A percentile compares a stretch with the other conserved stretches of the same genome.
Conservation (phyloP, 140 eudicot genomes). For the Cichorium intybus region DNA sequence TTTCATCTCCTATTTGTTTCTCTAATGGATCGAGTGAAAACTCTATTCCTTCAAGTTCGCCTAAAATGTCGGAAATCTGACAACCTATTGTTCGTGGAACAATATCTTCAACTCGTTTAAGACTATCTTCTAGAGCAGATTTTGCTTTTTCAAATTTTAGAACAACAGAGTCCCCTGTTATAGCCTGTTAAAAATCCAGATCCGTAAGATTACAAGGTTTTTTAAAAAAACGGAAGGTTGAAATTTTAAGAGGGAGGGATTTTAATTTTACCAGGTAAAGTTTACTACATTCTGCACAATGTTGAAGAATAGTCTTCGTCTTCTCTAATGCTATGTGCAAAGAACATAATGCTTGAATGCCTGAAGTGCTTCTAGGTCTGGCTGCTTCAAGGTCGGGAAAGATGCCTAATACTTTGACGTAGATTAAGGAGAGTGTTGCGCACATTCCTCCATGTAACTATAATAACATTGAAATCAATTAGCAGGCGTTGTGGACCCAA, state of each 20-base stretch:
- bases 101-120: slow-evolving; percentile 83
- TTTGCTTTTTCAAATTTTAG: slow-evolving; percentile 84
- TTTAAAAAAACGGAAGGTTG: neutral
- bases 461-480: slow-evolving; percentile 19
- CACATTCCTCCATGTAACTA: slow-evolving; percentile 99
- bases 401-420: slow-evolving; percentile 60
- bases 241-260: neutral
- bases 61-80: slow-evolving; percentile 76
- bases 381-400: slow-evolving; percentile 94
- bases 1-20: slow-evolving; percentile 89
- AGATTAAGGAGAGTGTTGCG: slow-evolving; percentile 51
- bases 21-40: slow-evolving; percentile 81
- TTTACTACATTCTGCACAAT: slow-evolving; percentile 95
- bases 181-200: slow-evolving; percentile 56
- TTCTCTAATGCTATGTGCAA: slow-evolving; percentile 93
- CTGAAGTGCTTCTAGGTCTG: slow-evolving; percentile 92
- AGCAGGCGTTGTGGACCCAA: neutral
- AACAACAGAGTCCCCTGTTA: slow-evolving; percentile 89
- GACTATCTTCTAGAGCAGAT: slow-evolving; percentile 78
- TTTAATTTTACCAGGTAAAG: slow-evolving; percentile 69
- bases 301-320: slow-evolving; percentile 87
- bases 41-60: slow-evolving; percentile 61
- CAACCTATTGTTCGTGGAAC: slow-evolving; percentile 89
- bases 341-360: slow-evolving; percentile 94
- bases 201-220: neutral